Evolutionary conservation across 2,329 filamentous ascomycete species (phyloP).

Genomic region (Cytospora piceae): DNA sequence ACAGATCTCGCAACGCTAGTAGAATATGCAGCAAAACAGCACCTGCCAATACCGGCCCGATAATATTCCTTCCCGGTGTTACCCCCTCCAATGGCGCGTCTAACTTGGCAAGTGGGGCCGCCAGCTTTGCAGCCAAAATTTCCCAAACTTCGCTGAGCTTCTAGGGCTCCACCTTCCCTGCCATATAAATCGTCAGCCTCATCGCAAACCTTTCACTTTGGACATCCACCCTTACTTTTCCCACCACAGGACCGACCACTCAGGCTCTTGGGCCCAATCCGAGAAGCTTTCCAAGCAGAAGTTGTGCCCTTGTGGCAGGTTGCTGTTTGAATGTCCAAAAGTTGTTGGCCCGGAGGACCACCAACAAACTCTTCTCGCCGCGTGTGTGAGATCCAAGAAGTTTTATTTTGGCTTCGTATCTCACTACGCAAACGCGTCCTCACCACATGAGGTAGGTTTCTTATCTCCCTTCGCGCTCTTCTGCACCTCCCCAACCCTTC

Average conservation of each 20-base stretch:
- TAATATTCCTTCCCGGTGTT: neutral
- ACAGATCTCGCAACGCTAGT: neutral
- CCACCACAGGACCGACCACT: neutral
- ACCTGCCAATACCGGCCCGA: neutral
- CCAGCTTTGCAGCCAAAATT: neutral
- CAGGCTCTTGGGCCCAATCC: neutral
- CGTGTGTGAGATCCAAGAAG: neutral
- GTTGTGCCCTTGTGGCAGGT: neutral
- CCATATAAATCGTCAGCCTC: constrained; percentile 1
- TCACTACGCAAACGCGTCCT: constrained; percentile 27
- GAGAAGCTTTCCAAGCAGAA: neutral
- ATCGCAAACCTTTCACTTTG: neutral
- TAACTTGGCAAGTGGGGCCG: neutral
- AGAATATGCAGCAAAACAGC: neutral
- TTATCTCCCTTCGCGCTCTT: neutral
- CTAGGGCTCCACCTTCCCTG: neutral
- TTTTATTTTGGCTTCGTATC: neutral
- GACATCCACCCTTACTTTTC: neutral
- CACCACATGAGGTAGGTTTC: constrained; percentile 24
- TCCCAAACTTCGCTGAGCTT: neutral
- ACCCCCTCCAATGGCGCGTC: neutral
- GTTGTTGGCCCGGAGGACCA: neutral
- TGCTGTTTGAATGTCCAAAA: neutral
- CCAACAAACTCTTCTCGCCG: neutral
- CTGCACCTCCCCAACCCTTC: constrained; percentile 35